Evolutionary conservation across 345 rosid genomes (phyloP).

Genomic region (Dovyalis caffra): DNA sequence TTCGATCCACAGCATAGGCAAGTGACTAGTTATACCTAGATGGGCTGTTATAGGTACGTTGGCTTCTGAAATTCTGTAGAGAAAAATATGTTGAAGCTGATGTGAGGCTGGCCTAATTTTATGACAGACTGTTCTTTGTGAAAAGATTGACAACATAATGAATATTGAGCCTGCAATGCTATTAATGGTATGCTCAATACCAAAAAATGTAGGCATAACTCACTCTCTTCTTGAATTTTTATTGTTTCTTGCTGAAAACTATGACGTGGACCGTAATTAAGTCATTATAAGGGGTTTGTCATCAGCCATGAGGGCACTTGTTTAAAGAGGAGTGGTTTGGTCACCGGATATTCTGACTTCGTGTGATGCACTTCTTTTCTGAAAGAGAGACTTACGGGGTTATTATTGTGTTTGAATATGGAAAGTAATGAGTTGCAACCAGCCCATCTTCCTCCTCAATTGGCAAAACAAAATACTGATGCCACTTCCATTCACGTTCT

Average conservation of each 20-base stretch:
- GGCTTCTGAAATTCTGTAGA: constrained; percentile 56
- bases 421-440: constrained; percentile 28
- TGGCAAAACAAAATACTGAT: too few species aligned
- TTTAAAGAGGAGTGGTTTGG: constrained; percentile 57
- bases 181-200: constrained; percentile 72
- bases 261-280: constrained; percentile 45
- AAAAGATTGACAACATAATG: constrained; percentile 62
- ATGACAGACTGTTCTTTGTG: constrained; percentile 85
- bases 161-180: constrained; percentile 84
- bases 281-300: constrained; percentile 49
- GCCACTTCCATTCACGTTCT: neutral
- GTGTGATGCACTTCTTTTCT: constrained; percentile 40
- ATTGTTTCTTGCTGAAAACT: constrained; percentile 65
- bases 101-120: constrained; percentile 68
- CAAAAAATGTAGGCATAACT: constrained; percentile 57
- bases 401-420: constrained; percentile 35
- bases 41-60: constrained; percentile 90
- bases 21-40: constrained; percentile 77
- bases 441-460: constrained; percentile 15
- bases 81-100: constrained; percentile 52
- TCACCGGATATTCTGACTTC: constrained; percentile 48
- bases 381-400: constrained; percentile 47
- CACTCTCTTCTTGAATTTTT: constrained; percentile 70
- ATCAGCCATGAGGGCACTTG: constrained; percentile 51
- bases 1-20: too few species aligned